A percentile compares a stretch with the other conserved stretches of the same genome.
phyloP scores from a whole-genome alignment of 2,329 filamentous ascomycete genomes.

The Myriosclerotinia scirpicola region DNA sequence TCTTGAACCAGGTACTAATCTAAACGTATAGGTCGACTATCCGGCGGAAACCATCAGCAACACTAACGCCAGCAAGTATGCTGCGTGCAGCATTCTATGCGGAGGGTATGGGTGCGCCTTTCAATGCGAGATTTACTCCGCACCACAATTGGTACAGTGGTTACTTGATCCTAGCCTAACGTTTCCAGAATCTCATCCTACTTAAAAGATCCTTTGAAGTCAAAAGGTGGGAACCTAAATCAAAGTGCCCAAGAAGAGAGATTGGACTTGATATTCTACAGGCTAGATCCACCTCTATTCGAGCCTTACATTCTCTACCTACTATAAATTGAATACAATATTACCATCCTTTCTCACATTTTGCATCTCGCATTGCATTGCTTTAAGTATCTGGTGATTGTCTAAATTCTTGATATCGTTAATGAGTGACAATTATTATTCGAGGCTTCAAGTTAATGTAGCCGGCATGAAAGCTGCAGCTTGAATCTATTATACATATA shows the following conservation, averaged over 20 bases:
- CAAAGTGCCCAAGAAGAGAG: background rate
- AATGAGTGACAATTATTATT: background rate
- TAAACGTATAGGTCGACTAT: background rate
- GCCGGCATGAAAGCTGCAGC: background rate
- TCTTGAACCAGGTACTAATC: background rate
- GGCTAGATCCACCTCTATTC: background rate
- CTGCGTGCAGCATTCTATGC: background rate
- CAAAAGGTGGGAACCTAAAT: background rate
- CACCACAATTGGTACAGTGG: background rate
- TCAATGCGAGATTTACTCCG: background rate
- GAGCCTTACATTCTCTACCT: background rate
- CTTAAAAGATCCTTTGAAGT: background rate
- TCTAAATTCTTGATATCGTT: background rate
- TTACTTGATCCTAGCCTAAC: no score
- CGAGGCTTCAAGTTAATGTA: background rate
- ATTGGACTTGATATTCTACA: background rate
- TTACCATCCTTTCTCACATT: background rate
- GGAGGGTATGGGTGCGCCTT: no score
- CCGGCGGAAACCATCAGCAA: background rate
- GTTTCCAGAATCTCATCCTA: background rate
- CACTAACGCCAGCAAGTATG: background rate
- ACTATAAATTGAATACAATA: background rate
- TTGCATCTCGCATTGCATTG: background rate
- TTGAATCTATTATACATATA: background rate
- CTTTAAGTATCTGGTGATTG: background rate